A percentile compares a stretch with the other conserved stretches of the same genome.
phyloP scores from a whole-genome alignment of 2,329 filamentous ascomycete genomes.

The Colletotrichum sp. region DNA sequence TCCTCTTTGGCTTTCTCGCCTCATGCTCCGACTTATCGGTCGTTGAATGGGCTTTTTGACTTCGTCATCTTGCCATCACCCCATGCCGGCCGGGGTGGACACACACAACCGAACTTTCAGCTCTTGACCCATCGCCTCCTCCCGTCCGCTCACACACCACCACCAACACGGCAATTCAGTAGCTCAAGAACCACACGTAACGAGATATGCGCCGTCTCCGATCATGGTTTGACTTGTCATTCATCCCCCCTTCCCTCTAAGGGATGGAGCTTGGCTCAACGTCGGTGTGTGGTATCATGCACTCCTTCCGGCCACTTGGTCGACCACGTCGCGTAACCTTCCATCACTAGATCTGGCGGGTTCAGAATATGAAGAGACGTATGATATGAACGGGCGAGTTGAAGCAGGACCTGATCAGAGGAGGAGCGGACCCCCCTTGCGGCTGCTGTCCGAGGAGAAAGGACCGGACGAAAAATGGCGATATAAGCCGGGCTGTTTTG shows the following conservation, averaged over 20 bases:
- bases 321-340: background rate
- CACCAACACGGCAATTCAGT: background rate
- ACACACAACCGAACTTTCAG: background rate
- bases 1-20: background rate
- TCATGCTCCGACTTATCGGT: background rate
- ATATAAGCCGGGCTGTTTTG: background rate
- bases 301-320: slow-evolving; percentile 9
- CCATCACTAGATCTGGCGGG: background rate
- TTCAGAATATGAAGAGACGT: background rate
- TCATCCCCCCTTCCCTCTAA: background rate
- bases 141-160: background rate
- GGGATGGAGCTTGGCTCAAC: background rate
- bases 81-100: background rate
- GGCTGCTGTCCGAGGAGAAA: background rate
- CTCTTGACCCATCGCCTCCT: background rate
- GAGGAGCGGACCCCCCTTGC: background rate
- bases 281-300: background rate
- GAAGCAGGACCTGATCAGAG: background rate
- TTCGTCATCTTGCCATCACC: background rate
- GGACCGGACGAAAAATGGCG: background rate
- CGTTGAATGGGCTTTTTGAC: background rate
- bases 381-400: background rate
- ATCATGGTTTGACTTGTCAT: background rate
- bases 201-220: background rate
- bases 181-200: background rate